These are phyloP conservation scores for Sugiyamaella grinbergsii DNA, from an alignment of 1,139 yeast species.

Conservation along the genomic window DNA sequence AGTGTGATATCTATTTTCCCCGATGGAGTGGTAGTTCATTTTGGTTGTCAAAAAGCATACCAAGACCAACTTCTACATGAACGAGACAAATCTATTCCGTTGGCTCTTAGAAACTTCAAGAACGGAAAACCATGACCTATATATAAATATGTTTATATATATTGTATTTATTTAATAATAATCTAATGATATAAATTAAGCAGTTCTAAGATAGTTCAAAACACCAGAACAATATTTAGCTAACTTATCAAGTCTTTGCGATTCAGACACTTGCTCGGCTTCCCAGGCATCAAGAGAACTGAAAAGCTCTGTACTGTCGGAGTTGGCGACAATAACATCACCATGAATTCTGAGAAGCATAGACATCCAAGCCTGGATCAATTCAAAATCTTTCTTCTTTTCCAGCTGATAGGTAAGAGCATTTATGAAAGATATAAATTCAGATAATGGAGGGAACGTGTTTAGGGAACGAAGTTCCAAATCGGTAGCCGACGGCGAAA, in stretches of 20 bases:
- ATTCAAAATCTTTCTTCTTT: conserved; percentile 64
- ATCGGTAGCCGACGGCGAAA: conserved; percentile 81
- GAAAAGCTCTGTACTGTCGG: conserved; percentile 17
- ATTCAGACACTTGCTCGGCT: conserved; percentile 47
- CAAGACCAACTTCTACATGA: conserved; percentile 27
- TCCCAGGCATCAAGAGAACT: conserved; percentile 53
- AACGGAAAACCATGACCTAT: conserved; percentile 1
- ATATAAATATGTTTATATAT: conserved; percentile 8
- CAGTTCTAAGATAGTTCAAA: conserved; percentile 55
- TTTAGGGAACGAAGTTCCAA: conserved; percentile 82
- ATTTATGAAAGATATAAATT: conserved; percentile 62
- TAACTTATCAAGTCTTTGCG: conserved; percentile 61
- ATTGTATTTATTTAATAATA: conserved; percentile 7
- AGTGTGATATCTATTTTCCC: conserved; percentile 60
- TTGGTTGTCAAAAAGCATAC: conserved; percentile 55
- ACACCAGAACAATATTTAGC: conserved; percentile 87
- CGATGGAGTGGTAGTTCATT: conserved; percentile 62
- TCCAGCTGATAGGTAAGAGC: conserved; percentile 65
- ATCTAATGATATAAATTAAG: conserved; percentile 24
- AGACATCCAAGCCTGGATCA: conserved; percentile 75
- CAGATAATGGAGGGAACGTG: conserved; percentile 61
- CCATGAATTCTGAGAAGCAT: conserved; percentile 78
- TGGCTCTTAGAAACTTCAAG: conserved; percentile 11
- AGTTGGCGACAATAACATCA: conserved; percentile 61
- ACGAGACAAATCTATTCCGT: conserved; percentile 11